A percentile compares a stretch with the other conserved stretches of the same genome.
Conservation (phyloP, 106 monocot genomes). For the Dendrobium officinale region DNA sequence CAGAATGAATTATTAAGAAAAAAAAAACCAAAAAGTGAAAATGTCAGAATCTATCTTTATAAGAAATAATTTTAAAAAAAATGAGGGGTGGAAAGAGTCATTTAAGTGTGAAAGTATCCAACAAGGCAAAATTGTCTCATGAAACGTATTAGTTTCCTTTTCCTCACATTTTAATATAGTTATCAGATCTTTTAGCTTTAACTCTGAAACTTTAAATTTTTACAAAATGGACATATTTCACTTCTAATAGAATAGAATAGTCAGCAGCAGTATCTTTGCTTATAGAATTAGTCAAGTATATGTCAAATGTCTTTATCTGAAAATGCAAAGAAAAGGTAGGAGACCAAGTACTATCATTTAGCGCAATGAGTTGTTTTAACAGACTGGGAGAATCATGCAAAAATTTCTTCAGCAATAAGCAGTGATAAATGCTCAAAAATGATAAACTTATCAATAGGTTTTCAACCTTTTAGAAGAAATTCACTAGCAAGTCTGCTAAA, state of each 20-base stretch:
- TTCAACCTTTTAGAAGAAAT: slow-evolving; percentile 40
- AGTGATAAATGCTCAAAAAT: slow-evolving; percentile 52
- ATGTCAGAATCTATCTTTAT: no score
- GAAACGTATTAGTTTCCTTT: no score
- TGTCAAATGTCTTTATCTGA: slow-evolving; percentile 36
- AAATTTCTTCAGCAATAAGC: slow-evolving; percentile 10
- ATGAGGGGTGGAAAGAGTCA: no score
- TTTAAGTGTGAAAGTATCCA: no score
- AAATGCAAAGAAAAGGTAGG: slow-evolving; percentile 48
- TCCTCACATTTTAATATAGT: no score
- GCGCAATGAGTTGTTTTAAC: slow-evolving; percentile 10
- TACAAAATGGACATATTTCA: slow-evolving; percentile 15
- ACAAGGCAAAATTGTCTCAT: no score
- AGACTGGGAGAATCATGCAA: slow-evolving; percentile 4
- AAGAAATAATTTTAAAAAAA: no score
- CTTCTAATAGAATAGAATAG: background rate
- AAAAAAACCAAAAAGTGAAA: slow-evolving; percentile 25
- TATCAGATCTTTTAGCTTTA: no score
- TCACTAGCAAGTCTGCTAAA: slow-evolving; percentile 40
- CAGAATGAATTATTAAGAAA: slow-evolving; percentile 60
- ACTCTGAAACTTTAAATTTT: no score
- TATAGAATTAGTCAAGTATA: slow-evolving; percentile 44
- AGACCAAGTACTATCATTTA: slow-evolving; percentile 22
- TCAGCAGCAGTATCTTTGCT: slow-evolving; percentile 10
- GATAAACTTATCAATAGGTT: slow-evolving; percentile 53